Base-by-base conservation (phyloP, 2,329 filamentous ascomycete species). In the Ilyonectria robusta region DNA sequence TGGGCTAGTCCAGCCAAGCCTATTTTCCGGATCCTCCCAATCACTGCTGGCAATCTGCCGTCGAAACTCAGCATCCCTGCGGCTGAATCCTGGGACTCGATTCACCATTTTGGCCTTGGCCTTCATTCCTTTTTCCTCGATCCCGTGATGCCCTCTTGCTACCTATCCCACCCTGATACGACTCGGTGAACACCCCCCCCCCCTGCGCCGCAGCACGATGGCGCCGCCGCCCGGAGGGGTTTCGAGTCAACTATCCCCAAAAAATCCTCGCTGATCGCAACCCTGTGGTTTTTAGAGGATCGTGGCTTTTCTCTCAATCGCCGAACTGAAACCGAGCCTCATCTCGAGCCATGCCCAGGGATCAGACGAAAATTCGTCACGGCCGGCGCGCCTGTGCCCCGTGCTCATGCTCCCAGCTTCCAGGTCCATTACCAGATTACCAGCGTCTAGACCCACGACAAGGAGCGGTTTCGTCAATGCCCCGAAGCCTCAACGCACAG, bases 21-120 rank as follows among this genome's bases (percentile, higher is more conserved):
- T 54, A 61, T 65, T 62, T 68, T 61, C 57, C 51, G 44, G 59
- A 73, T 65, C 64, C 48, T 58, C 59, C 66, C 62, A 59, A 62
- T 66, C 57, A 57, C 60, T 63, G 50, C 47, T 54, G 65, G 56
- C 70, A 61, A 60, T 58, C 65, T 73, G 46, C 65, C 65, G 63
- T 67, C 46, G 62, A 69, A 67, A 64, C 53, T 61, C 67, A 63
- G 59, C 53, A 65, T 66, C 63, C 57, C 48, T 67, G 67, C 72
- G 69, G 70, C 69, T 72, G 64, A 67, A 65, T 64, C 60, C 62
- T 67, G 7, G 57, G 40, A 51, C 26, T 33, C 62, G 57, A 61
- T 61, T 46, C 51, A 26, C 53, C 59, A 48, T 50, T 64, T 58
- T 62, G 65, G 59, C 55, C 50, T 58, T 58, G 54, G 58, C 58